These are phyloP conservation scores for Boletus coccyginus DNA, from an alignment of 768 basidiomycete genomes.

Conservation along the genomic window DNA sequence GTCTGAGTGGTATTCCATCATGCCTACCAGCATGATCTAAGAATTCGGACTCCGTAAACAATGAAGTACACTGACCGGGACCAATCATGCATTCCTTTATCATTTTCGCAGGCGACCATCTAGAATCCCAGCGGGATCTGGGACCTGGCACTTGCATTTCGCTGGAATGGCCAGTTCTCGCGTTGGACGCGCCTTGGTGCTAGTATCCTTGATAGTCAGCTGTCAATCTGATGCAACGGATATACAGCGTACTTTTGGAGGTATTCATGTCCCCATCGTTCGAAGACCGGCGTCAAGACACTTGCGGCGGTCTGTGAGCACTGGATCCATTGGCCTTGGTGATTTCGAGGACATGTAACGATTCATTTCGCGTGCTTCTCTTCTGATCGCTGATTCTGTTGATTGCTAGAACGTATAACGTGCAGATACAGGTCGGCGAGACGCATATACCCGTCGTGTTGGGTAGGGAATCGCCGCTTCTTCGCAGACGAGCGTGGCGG, in stretches of 20 bases:
- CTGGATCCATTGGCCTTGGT: conserved; percentile 51
- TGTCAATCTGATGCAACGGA: neutral
- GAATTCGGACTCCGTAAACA: neutral
- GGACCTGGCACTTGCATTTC: neutral
- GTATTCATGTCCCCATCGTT: conserved; percentile 26
- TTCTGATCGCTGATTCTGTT: conserved; percentile 1
- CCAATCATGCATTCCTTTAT: neutral
- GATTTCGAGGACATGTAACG: conserved; percentile 63
- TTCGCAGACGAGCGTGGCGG: neutral
- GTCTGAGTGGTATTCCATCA: neutral
- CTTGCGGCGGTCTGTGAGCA: conserved; percentile 13
- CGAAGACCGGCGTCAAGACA: neutral
- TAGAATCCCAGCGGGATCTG: neutral
- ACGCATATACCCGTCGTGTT: conserved; percentile 54
- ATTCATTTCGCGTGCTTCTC: neutral
- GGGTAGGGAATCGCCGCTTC: conserved; percentile 38
- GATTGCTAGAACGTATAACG: conserved; percentile 55
- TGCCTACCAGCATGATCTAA: neutral
- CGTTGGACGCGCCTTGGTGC: conserved; percentile 5
- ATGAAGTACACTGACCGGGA: neutral
- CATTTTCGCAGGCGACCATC: neutral
- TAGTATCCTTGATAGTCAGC: conserved; percentile 2
- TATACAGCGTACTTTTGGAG: conserved; percentile 9
- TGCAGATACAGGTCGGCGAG: conserved; percentile 55
- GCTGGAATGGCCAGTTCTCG: conserved; percentile 12